Percentiles rank a stretch among this genome's conserved stretches.
Evolutionary conservation across 108 stramenopile species (phyloP).

Genomic region (Pseudonitzschia pungens): DNA sequence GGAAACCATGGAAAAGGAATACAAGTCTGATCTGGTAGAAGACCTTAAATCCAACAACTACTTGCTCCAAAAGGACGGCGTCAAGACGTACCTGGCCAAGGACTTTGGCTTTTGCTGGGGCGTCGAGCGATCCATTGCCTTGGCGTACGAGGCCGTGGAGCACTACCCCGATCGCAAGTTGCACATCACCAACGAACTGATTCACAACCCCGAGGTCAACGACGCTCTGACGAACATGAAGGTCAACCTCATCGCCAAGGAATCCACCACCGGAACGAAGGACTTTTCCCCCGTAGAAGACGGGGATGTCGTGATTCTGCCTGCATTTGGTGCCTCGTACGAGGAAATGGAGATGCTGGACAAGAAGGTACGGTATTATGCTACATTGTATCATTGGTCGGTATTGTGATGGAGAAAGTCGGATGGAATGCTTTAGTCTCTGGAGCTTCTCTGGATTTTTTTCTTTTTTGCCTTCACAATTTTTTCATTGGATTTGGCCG

Average conservation of each 20-base stretch:
- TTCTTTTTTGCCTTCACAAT: background rate
- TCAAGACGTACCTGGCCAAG: slow-evolving; percentile 81
- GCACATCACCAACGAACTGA: slow-evolving; percentile 96
- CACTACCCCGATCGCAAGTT: slow-evolving; percentile 86
- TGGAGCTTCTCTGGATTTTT: background rate
- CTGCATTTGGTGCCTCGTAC: slow-evolving; percentile 94
- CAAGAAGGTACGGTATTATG: slow-evolving; percentile 56
- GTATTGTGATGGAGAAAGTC: no score
- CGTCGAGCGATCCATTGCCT: slow-evolving; percentile 89
- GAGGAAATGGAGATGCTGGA: slow-evolving; percentile 90
- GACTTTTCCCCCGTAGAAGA: slow-evolving; percentile 76
- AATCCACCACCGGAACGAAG: slow-evolving; percentile 62
- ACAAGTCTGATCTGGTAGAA: slow-evolving; percentile 68
- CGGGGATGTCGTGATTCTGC: slow-evolving; percentile 94
- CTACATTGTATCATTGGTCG: no score
- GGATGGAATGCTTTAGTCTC: no score
- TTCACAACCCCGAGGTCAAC: slow-evolving; percentile 97
- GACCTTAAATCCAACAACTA: slow-evolving; percentile 70
- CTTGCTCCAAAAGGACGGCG: slow-evolving; percentile 73
- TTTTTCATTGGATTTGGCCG: slow-evolving; percentile 1
- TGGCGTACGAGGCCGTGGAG: slow-evolving; percentile 90
- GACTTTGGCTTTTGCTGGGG: slow-evolving; percentile 93
- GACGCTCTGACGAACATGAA: slow-evolving; percentile 87
- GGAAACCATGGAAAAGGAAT: slow-evolving; percentile 71
- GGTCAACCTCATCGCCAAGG: slow-evolving; percentile 88